Conservation (phyloP, 2,329 filamentous ascomycete species). For the Arthrobotrys megalospora region DNA sequence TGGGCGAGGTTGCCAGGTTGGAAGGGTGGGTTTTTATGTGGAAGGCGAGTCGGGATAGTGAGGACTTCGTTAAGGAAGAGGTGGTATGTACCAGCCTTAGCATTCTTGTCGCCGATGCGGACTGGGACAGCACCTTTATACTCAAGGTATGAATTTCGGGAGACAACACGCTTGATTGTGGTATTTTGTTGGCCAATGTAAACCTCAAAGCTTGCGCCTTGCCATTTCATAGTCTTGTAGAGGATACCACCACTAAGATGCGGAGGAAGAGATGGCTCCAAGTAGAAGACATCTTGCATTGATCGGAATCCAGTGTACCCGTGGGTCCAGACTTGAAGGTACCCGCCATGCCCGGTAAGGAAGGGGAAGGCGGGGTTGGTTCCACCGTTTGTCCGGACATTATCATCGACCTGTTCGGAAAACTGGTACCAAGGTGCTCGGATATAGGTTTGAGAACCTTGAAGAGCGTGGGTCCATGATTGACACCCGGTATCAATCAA, state of each 20-base stretch:
- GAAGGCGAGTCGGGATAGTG: conserved; percentile 74
- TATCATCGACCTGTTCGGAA: conserved; percentile 78
- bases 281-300: conserved; percentile 73
- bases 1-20: conserved; percentile 76
- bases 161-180: conserved; percentile 71
- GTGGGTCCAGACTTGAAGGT: conserved; percentile 77
- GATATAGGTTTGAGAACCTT: conserved; percentile 76
- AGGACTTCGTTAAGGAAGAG: conserved; percentile 72
- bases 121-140: conserved; percentile 69
- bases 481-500: conserved; percentile 78
- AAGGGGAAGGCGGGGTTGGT: conserved; percentile 80
- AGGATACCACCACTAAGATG: conserved; percentile 70
- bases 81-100: conserved; percentile 67
- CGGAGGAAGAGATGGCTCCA: conserved; percentile 77
- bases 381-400: conserved; percentile 75
- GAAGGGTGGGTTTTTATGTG: conserved; percentile 72
- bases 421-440: conserved; percentile 79
- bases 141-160: conserved; percentile 44
- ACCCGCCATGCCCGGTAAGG: conserved; percentile 79
- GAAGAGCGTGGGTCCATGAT: conserved; percentile 77
- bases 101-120: conserved; percentile 68
- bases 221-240: conserved; percentile 64
- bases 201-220: conserved; percentile 64
- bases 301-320: conserved; percentile 78
- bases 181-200: conserved; percentile 70